Evolutionary conservation across 2,329 filamentous ascomycete genomes (phyloP).

Genomic region (Nemania sp.): DNA sequence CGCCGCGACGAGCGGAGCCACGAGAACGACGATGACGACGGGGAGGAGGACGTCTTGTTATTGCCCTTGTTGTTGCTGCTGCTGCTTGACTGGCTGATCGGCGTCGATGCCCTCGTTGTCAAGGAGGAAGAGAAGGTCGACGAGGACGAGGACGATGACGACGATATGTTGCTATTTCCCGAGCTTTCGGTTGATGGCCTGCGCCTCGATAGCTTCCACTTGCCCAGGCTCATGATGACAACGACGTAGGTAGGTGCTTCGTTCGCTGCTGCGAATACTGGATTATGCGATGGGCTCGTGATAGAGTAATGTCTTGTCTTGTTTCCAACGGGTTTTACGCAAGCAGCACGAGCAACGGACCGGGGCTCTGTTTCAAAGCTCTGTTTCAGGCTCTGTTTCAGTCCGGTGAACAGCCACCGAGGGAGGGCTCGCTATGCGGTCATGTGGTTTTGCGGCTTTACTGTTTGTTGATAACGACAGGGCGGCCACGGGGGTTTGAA

Average conservation of each 20-base stretch:
- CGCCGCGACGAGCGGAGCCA: slow-evolving; percentile 22
- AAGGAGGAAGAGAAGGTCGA: slow-evolving; percentile 1
- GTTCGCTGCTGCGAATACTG: neutral
- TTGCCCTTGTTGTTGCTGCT: slow-evolving; percentile 3
- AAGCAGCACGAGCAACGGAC: neutral
- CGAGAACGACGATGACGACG: slow-evolving; percentile 14
- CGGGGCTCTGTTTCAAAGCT: too few relatives aligned
- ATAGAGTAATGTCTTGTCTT: neutral
- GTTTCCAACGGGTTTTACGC: neutral
- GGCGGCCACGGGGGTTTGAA: too few relatives aligned
- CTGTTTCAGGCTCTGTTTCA: neutral
- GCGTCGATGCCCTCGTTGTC: slow-evolving; percentile 10
- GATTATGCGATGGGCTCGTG: neutral
- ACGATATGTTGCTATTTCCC: slow-evolving; percentile 12
- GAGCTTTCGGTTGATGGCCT: slow-evolving; percentile 15
- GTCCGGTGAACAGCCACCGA: neutral
- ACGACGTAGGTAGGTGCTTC: slow-evolving; percentile 1
- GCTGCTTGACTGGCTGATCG: slow-evolving; percentile 6
- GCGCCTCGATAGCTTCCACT: slow-evolving; percentile 24
- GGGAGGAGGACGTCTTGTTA: slow-evolving; percentile 3
- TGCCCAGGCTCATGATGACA: slow-evolving; percentile 24
- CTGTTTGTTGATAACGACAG: too few relatives aligned
- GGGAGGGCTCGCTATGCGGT: too few relatives aligned
- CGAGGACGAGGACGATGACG: neutral
- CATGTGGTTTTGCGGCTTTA: too few relatives aligned